Conservation (phyloP, 495 filamentous ascomycete genomes). For the Xylaria venustula region DNA sequence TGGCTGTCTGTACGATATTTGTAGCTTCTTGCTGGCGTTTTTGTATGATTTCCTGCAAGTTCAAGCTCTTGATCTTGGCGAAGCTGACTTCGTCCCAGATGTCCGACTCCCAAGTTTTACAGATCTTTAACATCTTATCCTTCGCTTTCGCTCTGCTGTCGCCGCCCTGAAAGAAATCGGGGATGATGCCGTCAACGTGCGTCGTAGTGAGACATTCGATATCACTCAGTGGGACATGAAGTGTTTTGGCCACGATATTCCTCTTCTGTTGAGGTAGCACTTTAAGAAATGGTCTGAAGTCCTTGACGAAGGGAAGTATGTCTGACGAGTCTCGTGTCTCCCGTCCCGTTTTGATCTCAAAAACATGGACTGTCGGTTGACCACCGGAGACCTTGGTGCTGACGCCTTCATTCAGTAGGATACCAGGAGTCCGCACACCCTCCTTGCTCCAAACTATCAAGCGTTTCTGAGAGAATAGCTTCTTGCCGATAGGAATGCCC, state of each 20-base stretch:
- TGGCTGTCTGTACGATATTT: slow-evolving; percentile 56
- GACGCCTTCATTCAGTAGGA: slow-evolving; percentile 73
- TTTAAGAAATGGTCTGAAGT: slow-evolving; percentile 60
- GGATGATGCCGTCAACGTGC: slow-evolving; percentile 60
- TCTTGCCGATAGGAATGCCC: slow-evolving; percentile 72
- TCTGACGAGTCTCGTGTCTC: slow-evolving; percentile 71
- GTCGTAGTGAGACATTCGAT: slow-evolving; percentile 80
- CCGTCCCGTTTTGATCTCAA: slow-evolving; percentile 66
- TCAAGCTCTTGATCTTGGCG: slow-evolving; percentile 71
- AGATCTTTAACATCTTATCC: slow-evolving; percentile 62
- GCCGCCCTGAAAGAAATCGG: slow-evolving; percentile 49
- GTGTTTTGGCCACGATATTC: slow-evolving; percentile 62
- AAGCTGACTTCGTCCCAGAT: slow-evolving; percentile 89
- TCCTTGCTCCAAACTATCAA: slow-evolving; percentile 72
- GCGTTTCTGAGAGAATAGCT: slow-evolving; percentile 69
- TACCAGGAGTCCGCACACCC: slow-evolving; percentile 73
- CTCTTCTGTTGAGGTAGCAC: slow-evolving; percentile 55
- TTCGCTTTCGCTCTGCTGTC: slow-evolving; percentile 44
- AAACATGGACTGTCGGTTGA: slow-evolving; percentile 67
- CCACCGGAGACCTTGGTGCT: slow-evolving; percentile 51
- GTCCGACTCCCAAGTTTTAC: slow-evolving; percentile 64
- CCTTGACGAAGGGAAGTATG: slow-evolving; percentile 72
- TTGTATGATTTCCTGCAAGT: slow-evolving; percentile 69
- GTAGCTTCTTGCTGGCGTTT: slow-evolving; percentile 61
- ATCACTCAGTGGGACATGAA: slow-evolving; percentile 66